A percentile compares a stretch with the other conserved stretches of the same genome.
These are phyloP conservation scores for Talaromyces verruculosus DNA, from an alignment of 2,329 filamentous ascomycete genomes.

Conservation along the genomic window DNA sequence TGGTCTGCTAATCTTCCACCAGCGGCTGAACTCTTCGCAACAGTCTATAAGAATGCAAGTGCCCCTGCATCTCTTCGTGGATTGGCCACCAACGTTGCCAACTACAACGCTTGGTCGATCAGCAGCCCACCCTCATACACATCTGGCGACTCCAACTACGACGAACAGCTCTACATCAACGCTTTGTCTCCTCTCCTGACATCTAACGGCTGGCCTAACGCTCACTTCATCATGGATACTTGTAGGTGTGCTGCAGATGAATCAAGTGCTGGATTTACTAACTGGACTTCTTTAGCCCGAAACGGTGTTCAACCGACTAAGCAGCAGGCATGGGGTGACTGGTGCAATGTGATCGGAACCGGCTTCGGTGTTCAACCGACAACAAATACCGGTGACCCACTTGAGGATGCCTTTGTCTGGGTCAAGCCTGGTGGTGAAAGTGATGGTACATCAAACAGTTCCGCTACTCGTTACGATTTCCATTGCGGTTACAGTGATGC, in stretches of 20 bases:
- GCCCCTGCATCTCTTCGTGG: conserved; percentile 52
- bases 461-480: conserved; percentile 54
- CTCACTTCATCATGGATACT: conserved; percentile 58
- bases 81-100: conserved; percentile 58
- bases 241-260: conserved; percentile 34
- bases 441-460: conserved; percentile 53
- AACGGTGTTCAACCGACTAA: conserved; percentile 61
- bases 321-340: conserved; percentile 61
- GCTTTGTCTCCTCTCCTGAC: conserved; percentile 52
- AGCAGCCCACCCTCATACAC: conserved; percentile 48
- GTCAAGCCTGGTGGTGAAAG: conserved; percentile 65
- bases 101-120: conserved; percentile 58
- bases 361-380: conserved; percentile 66
- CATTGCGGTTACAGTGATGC: conserved; percentile 57
- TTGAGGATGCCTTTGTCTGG: conserved; percentile 69
- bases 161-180: conserved; percentile 55
- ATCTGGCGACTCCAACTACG: conserved; percentile 50
- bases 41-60: conserved; percentile 50
- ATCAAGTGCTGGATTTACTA: background rate
- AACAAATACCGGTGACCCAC: conserved; percentile 58
- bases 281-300: conserved; percentile 45
- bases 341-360: conserved; percentile 65
- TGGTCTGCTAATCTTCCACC: conserved; percentile 60
- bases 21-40: conserved; percentile 50
- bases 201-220: conserved; percentile 48